Evolutionary conservation across 2,329 filamentous ascomycete species (phyloP), one percentile per base, ranked within the genome.

Genomic region (Penicillium capsulatum): DNA sequence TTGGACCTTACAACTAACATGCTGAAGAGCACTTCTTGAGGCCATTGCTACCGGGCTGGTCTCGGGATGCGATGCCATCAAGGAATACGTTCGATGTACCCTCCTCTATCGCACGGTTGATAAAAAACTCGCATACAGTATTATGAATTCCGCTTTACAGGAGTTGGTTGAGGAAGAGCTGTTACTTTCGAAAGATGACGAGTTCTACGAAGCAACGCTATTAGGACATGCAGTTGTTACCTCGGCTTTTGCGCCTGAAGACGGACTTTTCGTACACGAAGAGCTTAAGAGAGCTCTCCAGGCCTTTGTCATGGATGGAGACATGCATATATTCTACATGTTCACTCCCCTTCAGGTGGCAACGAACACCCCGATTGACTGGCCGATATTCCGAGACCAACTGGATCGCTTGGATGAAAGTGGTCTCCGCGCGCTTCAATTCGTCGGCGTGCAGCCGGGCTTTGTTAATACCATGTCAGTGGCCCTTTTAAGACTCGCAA

Each of bases 281-380:
- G 85, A 90, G 60, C 70, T 89, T 33, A 73, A 73, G 41, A 75
- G 75, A 49, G 82, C 84, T 0, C 70, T 89, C 2, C 71, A 76
- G 44, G 82, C 81, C 1, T 89, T 90, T 54, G 85, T 88, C 9
- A 81, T 90, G 77, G 84, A 89, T 55, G 81, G 83, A 3, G 85
- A 90, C 47, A 82, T 90, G 80, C 85, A 89, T 54, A 75, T 86
- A 9, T 74, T 88, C 32, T 90, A 89, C 58, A 80, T 79, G 26
- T 88, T 89, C 48, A 88, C 85, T 0, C 85, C 85, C 0, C 74
- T 89, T 2, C 80, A 86, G 42, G 58, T 62, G 15, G 59, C 64
- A 7, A 55, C 54, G 26, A 55, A 51, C 13, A 65, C 73, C 3
- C 66, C 70, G 7, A 74, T 89, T 40, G 83, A 87, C 52, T 89